Evolutionary conservation across 2,329 filamentous ascomycete genomes (phyloP), one percentile per base, ranked within the genome.

Genomic region (Pochonia chlamydosporia): DNA sequence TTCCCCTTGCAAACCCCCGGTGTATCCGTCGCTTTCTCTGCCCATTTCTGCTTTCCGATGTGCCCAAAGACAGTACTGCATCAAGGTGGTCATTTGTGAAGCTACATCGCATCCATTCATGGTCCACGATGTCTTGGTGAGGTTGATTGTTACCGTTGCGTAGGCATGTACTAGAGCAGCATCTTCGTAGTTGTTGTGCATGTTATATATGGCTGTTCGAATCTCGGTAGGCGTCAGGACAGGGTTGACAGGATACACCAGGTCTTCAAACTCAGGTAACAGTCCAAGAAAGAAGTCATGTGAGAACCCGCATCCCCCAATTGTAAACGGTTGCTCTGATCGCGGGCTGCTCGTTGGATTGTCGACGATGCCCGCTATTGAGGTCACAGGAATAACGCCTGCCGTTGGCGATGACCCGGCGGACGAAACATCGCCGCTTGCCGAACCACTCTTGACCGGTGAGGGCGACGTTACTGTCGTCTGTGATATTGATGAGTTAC

Each of bases 201-300:
- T 67, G 21, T 55, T 58, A 1, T 52, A 50, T 35, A 68, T 63
- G n/a, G 62, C 54, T 1, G 50, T 44, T 8, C 58, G 54, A 2
- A 68, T 56, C 28, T 68, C 66, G 0, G 57, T 55, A 0, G 61
- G 55, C 0, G 61, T 55, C 37, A 68, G 46, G 37, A 66, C 56
- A 18, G 66, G 66, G 43, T 65, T 68, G 35, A 67, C 56, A 1
- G 66, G 66, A 11, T 68, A 68, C 7, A 68, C 65, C 5, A 62
- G 55, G 20, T 61, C 54, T 31, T 68, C 63, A 43, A 63, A 68
- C 13, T 64, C 58, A 2, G 58, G 55, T 5, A 68, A 49, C 14
- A 68, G 56, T 4, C 48, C 50, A 28, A 64, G 50, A 48, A 68
- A 68, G 52, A 65, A 68, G 14, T 62, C 59, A 0, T 54, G 5